Evolutionary conservation across 192 early-diverging fungal species (phyloP), one percentile per base, ranked within the genome.

Genomic region (Mortierella antarctica): DNA sequence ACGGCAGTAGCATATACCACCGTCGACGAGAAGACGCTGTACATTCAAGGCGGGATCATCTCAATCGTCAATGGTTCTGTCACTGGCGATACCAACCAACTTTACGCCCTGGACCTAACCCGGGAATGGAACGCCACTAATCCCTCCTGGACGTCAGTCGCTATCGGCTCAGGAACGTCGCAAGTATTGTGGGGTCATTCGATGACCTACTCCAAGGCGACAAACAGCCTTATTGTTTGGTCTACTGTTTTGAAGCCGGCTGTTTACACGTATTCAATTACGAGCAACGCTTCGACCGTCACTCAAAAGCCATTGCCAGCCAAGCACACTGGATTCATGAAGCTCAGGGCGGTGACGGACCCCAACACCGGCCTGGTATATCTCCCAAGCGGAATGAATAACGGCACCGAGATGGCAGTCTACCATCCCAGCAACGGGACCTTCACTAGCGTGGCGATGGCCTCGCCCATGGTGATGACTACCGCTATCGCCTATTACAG

Each of bases 361-460:
- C 63, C 63, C 14, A 52, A 17, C 11, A 46, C 63, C 1, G 63
- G 63, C 1, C n/a, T 65, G 13, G 63, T 65, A 1, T 65, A 65
- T 40, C 31, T 50, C 6, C 63, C 63, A 17, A 13, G 48, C 10
- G 63, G 63, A 17, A 40, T 21, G 5, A 41, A 65, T n/a, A 48
- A 65, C 14, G 56, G 56, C 23, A 52, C 20, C 6, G 44, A 31
- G 15, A 65, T 65, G 63, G 44, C 50, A 13, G 49, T 39, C 9
- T 65, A 65, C 20, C 17, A 65, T 12, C 49, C 49, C n/a, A 53
- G 3, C 31, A 31, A 31, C 31, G 31, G 31, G 31, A 31, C 31
- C 31, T 31, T 8, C 5, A 65, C 63, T 7, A 18, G 9, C 2
- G 49, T 17, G 10, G 23, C 49, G 23, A 17, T 15, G 17, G 50